phyloP scores from a whole-genome alignment of 176 grass and related monocot species.

The Zoysia pacifica region DNA sequence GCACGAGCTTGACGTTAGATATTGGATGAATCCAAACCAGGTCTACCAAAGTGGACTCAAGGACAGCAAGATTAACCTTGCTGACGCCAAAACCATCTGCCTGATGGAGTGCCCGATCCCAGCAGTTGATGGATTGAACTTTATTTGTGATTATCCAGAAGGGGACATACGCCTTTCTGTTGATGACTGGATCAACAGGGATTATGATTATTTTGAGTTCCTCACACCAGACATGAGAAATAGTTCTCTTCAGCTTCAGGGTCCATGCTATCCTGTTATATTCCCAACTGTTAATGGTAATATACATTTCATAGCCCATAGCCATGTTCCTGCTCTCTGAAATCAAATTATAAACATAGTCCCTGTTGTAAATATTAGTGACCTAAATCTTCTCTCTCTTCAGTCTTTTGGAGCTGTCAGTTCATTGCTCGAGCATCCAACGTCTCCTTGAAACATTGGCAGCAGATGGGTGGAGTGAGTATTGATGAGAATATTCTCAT shows the following conservation, averaged over 20 bases:
- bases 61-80: constrained; percentile 64
- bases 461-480: constrained; percentile 78
- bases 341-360: constrained; percentile 6
- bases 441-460: constrained; percentile 91
- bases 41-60: constrained; percentile 93
- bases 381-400: constrained; percentile 16
- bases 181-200: constrained; percentile 96
- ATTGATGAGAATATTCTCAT: constrained; percentile 94
- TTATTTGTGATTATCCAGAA: constrained; percentile 92
- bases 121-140: constrained; percentile 71
- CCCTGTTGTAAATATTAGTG: constrained; percentile 10
- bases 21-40: constrained; percentile 94
- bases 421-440: constrained; percentile 92
- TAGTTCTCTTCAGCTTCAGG: constrained; percentile 90
- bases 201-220: constrained; percentile 95
- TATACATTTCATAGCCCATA: not conserved
- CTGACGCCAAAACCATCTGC: constrained; percentile 84
- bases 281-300: constrained; percentile 94
- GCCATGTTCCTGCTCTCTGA: not conserved
- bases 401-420: constrained; percentile 98
- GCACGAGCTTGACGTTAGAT: constrained; percentile 77
- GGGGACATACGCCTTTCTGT: constrained; percentile 77
- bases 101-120: constrained; percentile 93
- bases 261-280: constrained; percentile 94
- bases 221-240: constrained; percentile 93